Evolutionary conservation across 2,329 filamentous ascomycete genomes (phyloP).

Genomic region (Aspergillus sp.): DNA sequence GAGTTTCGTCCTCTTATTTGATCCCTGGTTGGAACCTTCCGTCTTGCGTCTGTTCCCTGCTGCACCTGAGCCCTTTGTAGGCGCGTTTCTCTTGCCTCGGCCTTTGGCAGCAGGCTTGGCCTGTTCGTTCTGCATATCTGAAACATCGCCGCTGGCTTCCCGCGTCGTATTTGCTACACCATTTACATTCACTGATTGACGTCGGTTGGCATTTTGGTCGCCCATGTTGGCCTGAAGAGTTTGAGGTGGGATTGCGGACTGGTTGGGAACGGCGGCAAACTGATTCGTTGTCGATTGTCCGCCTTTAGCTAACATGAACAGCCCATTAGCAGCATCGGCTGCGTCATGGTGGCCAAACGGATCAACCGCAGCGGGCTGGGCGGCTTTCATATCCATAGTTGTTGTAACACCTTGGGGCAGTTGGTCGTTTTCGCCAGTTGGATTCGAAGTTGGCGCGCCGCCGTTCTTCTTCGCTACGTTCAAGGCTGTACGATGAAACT

Average conservation of each 20-base stretch:
- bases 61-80: slow-evolving; percentile 46
- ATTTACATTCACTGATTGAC: slow-evolving; percentile 43
- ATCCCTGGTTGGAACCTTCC: slow-evolving; percentile 68
- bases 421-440: slow-evolving; percentile 41
- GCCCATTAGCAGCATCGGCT: slow-evolving; percentile 90
- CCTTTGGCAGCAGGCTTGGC: slow-evolving; percentile 64
- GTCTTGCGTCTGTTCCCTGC: slow-evolving; percentile 75
- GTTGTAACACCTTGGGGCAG: slow-evolving; percentile 30
- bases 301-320: slow-evolving; percentile 80
- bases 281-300: slow-evolving; percentile 59
- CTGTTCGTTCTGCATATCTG: slow-evolving; percentile 70
- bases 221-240: slow-evolving; percentile 54
- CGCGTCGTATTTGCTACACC: slow-evolving; percentile 60
- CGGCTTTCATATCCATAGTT: slow-evolving; percentile 45
- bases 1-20: slow-evolving; percentile 72
- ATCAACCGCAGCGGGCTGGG: slow-evolving; percentile 54
- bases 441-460: slow-evolving; percentile 44
- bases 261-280: slow-evolving; percentile 50
- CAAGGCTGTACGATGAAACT: slow-evolving; percentile 92
- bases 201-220: slow-evolving; percentile 36
- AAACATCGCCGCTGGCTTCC: slow-evolving; percentile 67
- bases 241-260: slow-evolving; percentile 52
- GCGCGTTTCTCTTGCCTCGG: slow-evolving; percentile 67
- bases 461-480: slow-evolving; percentile 68
- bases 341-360: slow-evolving; percentile 83